These are phyloP conservation scores for Metschnikowia arizonensis DNA, from an alignment of 805 yeast genomes.

Conservation along the genomic window DNA sequence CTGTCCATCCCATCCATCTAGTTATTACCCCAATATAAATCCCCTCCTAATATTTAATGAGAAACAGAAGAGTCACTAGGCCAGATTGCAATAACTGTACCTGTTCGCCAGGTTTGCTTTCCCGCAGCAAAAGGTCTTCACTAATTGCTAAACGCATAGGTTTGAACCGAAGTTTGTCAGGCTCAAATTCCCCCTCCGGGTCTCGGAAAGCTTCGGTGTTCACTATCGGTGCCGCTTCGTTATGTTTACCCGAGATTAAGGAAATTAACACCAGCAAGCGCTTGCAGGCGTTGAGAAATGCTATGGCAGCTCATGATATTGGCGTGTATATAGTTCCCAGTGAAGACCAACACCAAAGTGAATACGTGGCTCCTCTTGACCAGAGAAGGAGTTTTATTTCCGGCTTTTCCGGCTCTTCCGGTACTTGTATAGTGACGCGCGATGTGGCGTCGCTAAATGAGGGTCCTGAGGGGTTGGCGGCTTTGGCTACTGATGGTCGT, in stretches of 20 bases:
- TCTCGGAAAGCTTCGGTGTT: constrained; percentile 40
- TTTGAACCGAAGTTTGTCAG: constrained; percentile 13
- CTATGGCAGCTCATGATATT: constrained; percentile 60
- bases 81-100: constrained; percentile 69
- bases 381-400: constrained; percentile 78
- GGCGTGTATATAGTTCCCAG: constrained; percentile 78
- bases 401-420: constrained; percentile 93
- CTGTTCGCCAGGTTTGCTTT: constrained; percentile 76
- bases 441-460: constrained; percentile 49
- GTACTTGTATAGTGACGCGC: constrained; percentile 78
- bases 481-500: constrained; percentile 57
- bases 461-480: constrained; percentile 52
- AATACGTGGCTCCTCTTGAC: constrained; percentile 78
- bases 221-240: constrained; percentile 42
- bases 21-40: too few species aligned
- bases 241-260: constrained; percentile 40
- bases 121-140: constrained; percentile 62
- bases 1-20: too few species aligned
- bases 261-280: constrained; percentile 52
- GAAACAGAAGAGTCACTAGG: constrained; percentile 29
- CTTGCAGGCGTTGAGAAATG: constrained; percentile 50
- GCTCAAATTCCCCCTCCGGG: constrained; percentile 22
- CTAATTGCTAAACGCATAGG: constrained; percentile 42
- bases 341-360: constrained; percentile 92
- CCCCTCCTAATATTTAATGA: not conserved